These are phyloP conservation scores for Coemansia sp. DNA, from an alignment of 192 early-diverging fungal genomes.

Conservation along the genomic window DNA sequence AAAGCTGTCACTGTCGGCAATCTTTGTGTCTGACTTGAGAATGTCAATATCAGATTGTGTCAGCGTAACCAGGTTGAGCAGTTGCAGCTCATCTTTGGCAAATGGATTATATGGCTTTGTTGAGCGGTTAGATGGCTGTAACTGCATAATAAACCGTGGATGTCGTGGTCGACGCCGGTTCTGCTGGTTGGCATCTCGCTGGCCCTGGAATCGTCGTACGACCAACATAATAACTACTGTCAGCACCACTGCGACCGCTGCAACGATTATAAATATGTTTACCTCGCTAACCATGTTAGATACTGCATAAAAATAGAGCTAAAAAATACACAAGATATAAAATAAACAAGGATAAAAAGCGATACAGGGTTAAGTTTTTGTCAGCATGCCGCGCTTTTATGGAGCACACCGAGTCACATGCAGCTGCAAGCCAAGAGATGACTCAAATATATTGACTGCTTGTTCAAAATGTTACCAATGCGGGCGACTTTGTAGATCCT, in stretches of 20 bases:
- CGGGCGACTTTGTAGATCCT: too few species aligned
- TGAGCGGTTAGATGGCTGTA: conserved; percentile 22
- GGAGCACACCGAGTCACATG: too few species aligned
- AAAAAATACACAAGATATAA: background rate
- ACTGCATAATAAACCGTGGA: conserved; percentile 14
- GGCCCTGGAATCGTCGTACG: conserved; percentile 25
- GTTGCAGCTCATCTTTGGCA: conserved; percentile 33
- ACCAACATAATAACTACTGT: conserved; percentile 17
- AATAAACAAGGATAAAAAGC: background rate
- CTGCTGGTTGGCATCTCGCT: background rate
- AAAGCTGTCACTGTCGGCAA: background rate
- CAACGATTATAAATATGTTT: conserved; percentile 28
- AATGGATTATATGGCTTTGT: conserved; percentile 49
- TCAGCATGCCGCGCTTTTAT: background rate
- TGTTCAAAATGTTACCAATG: too few species aligned
- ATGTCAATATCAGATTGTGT: conserved; percentile 16
- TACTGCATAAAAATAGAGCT: background rate
- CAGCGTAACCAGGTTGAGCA: conserved; percentile 26
- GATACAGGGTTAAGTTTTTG: background rate
- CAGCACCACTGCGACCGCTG: conserved; percentile 18
- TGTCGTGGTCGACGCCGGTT: background rate
- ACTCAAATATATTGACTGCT: too few species aligned
- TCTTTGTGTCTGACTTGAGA: conserved; percentile 16
- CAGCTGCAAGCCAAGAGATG: too few species aligned
- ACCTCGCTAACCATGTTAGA: conserved; percentile 22